Base-by-base conservation (phyloP, 345 rosid species). In the Heritiera fomes region DNA sequence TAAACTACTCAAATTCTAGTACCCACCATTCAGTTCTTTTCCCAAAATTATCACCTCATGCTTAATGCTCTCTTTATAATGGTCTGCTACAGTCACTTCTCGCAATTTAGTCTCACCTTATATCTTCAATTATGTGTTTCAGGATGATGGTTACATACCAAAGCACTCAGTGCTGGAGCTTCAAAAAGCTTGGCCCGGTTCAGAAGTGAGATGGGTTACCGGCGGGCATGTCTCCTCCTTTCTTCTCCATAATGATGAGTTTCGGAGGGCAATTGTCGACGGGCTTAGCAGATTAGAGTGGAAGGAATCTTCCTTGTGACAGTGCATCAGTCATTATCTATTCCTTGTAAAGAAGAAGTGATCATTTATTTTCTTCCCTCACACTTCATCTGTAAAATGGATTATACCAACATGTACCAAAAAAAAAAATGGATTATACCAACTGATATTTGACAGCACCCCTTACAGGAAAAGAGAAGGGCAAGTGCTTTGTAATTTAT, bases 81-180 rank as follows among this genome's bases (percentile, higher is more conserved):
- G 63, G 30, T 55, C 59, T 75, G 20, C 70, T 62, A 34, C 38
- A 60, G 47, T 20, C 67, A 32, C 68, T 59, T 59, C 67, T 12
- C 0, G 18, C 47, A 14, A 38, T 40, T 45, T 41, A 40, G 7
- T 62, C 32, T 67, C 46, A 55, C 41, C 38, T 34, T 34, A 34
- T 3, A 34, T 34, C 3, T 60, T 46, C 71, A 56, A 66, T 67
- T 20, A 20, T 78, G 50, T 59, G 47, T 68, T 79, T 53, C 82
- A 96, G 99, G 99, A 96, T 83, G 99, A 96, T 78, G 99, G 97
- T 34, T 96, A 96, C 87, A 92, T 96, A 75, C 99, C 99, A 2
- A 91, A 91, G 64, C 95, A 94, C 86, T 96, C 99, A 0, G 98
- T 92, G 76, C 68, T 92, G 87, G 98, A 91, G 90, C 98, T 96